Conservation (phyloP, 495 filamentous ascomycete genomes). For the Lophiotrema nucula region DNA sequence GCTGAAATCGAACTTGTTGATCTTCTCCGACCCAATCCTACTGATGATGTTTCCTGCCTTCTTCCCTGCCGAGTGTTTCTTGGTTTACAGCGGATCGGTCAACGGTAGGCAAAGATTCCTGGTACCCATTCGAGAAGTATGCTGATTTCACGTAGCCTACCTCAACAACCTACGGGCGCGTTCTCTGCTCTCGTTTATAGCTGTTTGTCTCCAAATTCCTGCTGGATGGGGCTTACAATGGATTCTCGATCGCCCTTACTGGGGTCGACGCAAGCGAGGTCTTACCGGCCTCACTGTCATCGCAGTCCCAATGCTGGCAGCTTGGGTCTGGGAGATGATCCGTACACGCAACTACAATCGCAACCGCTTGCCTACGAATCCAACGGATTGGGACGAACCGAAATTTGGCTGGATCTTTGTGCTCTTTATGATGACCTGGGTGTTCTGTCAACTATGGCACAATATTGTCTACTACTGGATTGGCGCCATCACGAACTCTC, state of each 20-base stretch:
- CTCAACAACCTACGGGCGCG: conserved; percentile 17
- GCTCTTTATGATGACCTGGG: conserved; percentile 20
- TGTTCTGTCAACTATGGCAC: conserved; percentile 19
- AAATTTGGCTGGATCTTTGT: conserved; percentile 19
- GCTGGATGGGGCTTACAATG: conserved; percentile 18
- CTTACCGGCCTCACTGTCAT: conserved; percentile 11
- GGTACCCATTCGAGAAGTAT: neutral
- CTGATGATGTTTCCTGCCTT: conserved; percentile 23
- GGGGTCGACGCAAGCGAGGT: conserved; percentile 13
- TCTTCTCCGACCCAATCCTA: conserved; percentile 14
- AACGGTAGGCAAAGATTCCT: neutral
- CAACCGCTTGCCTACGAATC: neutral
- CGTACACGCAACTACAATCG: conserved; percentile 13
- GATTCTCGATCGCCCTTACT: conserved; percentile 18
- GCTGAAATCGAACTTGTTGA: conserved; percentile 15
- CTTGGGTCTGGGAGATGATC: conserved; percentile 22
- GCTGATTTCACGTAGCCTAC: conserved; percentile 1
- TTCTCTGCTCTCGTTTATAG: conserved; percentile 17
- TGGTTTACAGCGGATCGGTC: conserved; percentile 24
- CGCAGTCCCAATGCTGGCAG: conserved; percentile 3
- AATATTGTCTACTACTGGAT: conserved; percentile 27
- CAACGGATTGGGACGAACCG: conserved; percentile 15
- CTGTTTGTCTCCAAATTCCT: conserved; percentile 16
- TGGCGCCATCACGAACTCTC: conserved; percentile 17
- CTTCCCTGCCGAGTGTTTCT: conserved; percentile 20